These are phyloP conservation scores for Mollisia scopiformis DNA, from an alignment of 2,329 filamentous ascomycete species.

Conservation along the genomic window DNA sequence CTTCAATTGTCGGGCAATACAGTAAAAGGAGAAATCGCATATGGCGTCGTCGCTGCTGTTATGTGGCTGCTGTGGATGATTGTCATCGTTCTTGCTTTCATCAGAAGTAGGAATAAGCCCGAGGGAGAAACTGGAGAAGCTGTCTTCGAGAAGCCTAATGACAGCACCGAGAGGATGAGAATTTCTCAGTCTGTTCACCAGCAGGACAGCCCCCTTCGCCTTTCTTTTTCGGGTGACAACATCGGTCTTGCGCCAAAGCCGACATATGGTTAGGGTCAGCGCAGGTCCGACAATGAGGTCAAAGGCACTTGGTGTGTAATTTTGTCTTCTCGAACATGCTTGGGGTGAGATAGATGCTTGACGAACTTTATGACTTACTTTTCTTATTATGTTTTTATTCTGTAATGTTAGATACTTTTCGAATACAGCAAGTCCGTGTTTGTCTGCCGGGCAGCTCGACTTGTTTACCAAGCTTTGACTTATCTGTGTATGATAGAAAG, in stretches of 20 bases:
- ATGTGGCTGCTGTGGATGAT: slow-evolving; percentile 49
- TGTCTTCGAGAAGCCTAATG: neutral
- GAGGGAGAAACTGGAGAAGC: slow-evolving; percentile 12
- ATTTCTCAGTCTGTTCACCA: neutral
- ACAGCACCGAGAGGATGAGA: slow-evolving; percentile 11
- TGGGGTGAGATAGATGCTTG: no score
- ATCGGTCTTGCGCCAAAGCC: neutral
- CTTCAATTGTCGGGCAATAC: slow-evolving; percentile 50
- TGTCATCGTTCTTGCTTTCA: slow-evolving; percentile 29
- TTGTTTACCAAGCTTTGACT: no score
- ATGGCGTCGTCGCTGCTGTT: slow-evolving; percentile 58
- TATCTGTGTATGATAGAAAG: no score
- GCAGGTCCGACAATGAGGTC: neutral
- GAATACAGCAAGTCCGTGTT: no score
- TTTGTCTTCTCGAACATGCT: no score
- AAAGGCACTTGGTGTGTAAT: no score
- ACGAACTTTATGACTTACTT: no score
- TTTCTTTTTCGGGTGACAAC: neutral
- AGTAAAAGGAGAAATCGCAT: slow-evolving; percentile 50
- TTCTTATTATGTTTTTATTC: no score
- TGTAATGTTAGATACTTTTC: no score
- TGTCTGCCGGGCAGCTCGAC: no score
- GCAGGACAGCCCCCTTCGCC: neutral
- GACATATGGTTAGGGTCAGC: neutral
- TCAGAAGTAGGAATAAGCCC: slow-evolving; percentile 10